Base-by-base conservation (phyloP, 257 asterid species). In the Dorcoceras hygrometricum region DNA sequence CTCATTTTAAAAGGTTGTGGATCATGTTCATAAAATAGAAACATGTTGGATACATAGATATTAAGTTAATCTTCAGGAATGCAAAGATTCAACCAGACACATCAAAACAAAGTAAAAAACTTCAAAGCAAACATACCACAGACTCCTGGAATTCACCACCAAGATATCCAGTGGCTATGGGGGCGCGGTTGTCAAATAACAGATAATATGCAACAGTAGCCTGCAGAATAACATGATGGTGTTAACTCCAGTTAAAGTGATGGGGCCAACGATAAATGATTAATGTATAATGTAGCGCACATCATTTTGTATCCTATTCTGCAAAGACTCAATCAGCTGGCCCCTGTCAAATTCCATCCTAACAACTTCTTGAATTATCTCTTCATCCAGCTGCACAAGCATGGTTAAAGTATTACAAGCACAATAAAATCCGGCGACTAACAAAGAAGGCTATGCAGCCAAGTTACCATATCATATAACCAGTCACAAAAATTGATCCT, bases 191-290 rank as follows among this genome's bases (percentile, higher is more conserved):
- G 78, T 89, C 98, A 32, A 83, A 73, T 75, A 89, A 77, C 77
- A 93, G 76, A 82, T 89, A 89, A 73, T 93, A 93, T 65, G 98
- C 89, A 70, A 93, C 97, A 26, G 98, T 93, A 68, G 95, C 96
- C 97, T 92, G 86, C 69, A 71, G 69, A 23, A 66, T 36, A 69
- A 72, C 63, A 56, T 69, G 27, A 46, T 43, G 72, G 62, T 3
- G 27, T 67, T 39, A 61, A 63, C 67, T 23, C 27, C 24, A 57
- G 18, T 64, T 16, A 63, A 64, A 57, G 68, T 59, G 25, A 50
- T 26, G 26, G 54, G 59, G 19, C 62, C 59, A 62, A 67, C 57
- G 27, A 50, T 60, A 67, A 43, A 68, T 8, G 57, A 19, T 58
- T 62, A 75, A 55, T 50, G 50, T 10, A 34, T 39, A 51, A 69